Percentiles rank a stretch among this genome's conserved stretches.
These are phyloP conservation scores for Pulicaria dysenterica DNA, from an alignment of 129 eudicot species.

Conservation along the genomic window DNA sequence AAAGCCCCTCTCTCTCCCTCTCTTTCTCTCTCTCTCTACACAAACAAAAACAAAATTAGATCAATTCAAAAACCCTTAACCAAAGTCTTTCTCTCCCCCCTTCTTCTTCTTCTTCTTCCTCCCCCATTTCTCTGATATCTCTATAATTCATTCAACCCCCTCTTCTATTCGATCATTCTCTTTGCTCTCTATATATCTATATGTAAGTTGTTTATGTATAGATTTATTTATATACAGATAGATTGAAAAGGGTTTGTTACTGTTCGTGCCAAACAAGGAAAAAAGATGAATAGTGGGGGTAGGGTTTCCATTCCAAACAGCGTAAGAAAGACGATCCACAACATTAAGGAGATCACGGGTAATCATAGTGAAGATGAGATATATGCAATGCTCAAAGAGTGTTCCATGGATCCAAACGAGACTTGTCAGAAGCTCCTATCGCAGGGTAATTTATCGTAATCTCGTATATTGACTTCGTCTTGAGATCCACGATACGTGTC, in stretches of 20 bases:
- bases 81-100: constrained; percentile 40
- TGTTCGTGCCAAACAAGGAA: constrained; percentile 28
- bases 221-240: neutral
- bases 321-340: constrained; percentile 70
- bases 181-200: constrained; percentile 24
- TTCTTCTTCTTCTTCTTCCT: constrained; percentile 21
- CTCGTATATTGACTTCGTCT: neutral
- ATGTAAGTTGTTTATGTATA: constrained; percentile 19
- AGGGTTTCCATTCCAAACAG: constrained; percentile 73
- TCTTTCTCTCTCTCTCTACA: constrained; percentile 20
- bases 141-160: constrained; percentile 3
- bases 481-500: constrained; percentile 30
- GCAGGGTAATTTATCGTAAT: constrained; percentile 49
- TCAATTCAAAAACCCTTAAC: constrained; percentile 63
- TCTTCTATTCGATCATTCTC: constrained; percentile 22
- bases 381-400: constrained; percentile 81
- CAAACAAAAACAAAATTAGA: constrained; percentile 20
- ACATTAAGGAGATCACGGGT: constrained; percentile 85
- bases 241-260: constrained; percentile 25
- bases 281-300: constrained; percentile 52
- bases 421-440: constrained; percentile 73
- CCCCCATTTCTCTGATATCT: constrained; percentile 15
- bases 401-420: constrained; percentile 96
- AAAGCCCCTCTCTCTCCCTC: constrained; percentile 36
- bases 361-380: constrained; percentile 87